Base-by-base conservation (phyloP, 1,284 basidiomycete species). In the Apiotrichum mycotoxinovorans region DNA sequence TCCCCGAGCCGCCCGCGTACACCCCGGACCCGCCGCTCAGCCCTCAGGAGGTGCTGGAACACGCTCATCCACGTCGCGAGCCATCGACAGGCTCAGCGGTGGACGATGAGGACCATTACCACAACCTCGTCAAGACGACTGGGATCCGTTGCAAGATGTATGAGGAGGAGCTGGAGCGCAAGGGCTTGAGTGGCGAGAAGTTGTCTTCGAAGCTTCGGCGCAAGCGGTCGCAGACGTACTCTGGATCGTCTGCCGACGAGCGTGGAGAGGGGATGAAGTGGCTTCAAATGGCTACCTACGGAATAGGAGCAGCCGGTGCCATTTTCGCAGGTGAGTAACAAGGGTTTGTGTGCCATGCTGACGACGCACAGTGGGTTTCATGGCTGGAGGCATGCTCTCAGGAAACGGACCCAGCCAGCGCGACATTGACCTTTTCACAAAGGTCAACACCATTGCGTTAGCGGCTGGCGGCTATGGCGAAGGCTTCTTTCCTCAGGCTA, bases 121-220 rank as follows among this genome's bases (percentile, higher is more conserved):
- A 69, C 23, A 49, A 51, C 9, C 17, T 74, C 11, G 65, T 67
- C 9, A 55, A 61, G 10, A 57, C 57, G 2, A 44, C 66, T 3
- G 72, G 72, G 9, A 37, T 67, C n/a, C 54, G 70, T 33, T 74
- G 72, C 60, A 61, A 56, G 12, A 55, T 69, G 8, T 37, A 71
- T 2, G 72, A 74, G 49, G 54, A 56, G 7, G 49, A 40, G 37
- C 18, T 56, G 1, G 41, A 43, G 17, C 26, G 35, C 25, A 51
- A 22, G 49, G 38, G 38, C 7, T 7, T 38, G 60, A 66, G 23
- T 17, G 37, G 18, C 25, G 35, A 15, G 4, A 30, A 35, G 23
- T 2, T 22, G 8, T 41, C 40, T n/a, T 41, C 40, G 2, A 15
- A 18, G 10, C 25, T 51, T 3, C 25, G n/a, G 15, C 49, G 49